Conservation (phyloP, 192 early-diverging fungal genomes). For the Paraglomus brasilianum region DNA sequence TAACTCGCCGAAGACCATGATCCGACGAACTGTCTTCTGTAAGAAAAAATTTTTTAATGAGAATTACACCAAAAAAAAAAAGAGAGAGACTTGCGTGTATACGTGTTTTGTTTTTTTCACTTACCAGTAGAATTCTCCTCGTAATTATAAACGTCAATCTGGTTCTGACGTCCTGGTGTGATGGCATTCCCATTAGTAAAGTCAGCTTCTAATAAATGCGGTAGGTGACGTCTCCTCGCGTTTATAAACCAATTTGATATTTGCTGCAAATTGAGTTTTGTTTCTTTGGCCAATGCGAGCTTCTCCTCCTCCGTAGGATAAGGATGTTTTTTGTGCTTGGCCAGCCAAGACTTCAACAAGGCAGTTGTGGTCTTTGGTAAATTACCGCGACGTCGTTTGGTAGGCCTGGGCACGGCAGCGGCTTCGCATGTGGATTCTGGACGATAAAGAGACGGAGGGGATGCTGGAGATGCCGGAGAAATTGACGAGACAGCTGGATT, state of each 20-base stretch:
- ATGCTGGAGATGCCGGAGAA: neutral
- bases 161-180: neutral
- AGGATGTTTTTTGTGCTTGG: slow-evolving; percentile 59
- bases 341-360: slow-evolving; percentile 61
- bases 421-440: neutral
- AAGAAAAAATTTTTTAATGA: no score
- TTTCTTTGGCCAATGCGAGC: slow-evolving; percentile 47
- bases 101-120: no score
- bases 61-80: no score
- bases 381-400: slow-evolving; percentile 51
- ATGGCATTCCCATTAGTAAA: neutral
- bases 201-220: slow-evolving; percentile 38
- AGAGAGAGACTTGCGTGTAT: no score
- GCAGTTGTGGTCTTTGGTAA: slow-evolving; percentile 58
- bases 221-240: slow-evolving; percentile 56
- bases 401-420: neutral
- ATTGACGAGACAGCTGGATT: neutral
- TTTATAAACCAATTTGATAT: slow-evolving; percentile 82
- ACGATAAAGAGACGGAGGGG: neutral
- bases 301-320: slow-evolving; percentile 71
- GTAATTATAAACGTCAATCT: neutral
- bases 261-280: slow-evolving; percentile 60
- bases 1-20: no score
- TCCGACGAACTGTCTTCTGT: no score
- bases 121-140: slow-evolving; percentile 17